Evolutionary conservation across 2,329 filamentous ascomycete species (phyloP).

Genomic region (Dothideomycetes sp.): DNA sequence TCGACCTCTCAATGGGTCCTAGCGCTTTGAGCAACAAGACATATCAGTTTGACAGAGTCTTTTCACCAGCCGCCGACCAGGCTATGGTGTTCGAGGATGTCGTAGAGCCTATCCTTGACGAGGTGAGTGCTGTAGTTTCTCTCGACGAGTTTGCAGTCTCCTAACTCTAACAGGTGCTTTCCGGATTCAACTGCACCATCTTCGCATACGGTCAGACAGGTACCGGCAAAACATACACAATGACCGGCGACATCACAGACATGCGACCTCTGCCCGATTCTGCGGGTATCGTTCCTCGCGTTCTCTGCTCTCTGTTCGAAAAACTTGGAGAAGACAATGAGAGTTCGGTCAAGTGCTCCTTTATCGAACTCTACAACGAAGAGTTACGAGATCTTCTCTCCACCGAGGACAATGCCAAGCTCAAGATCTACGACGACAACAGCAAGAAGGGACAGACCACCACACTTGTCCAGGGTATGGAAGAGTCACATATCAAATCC

Average conservation of each 20-base stretch:
- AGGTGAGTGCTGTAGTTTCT: constrained; percentile 47
- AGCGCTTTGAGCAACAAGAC: constrained; percentile 91
- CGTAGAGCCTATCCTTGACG: constrained; percentile 82
- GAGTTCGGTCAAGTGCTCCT: constrained; percentile 91
- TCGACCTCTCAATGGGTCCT: constrained; percentile 86
- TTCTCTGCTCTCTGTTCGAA: constrained; percentile 75
- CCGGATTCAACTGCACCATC: constrained; percentile 95
- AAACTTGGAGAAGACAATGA: constrained; percentile 74
- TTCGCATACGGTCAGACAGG: constrained; percentile 98
- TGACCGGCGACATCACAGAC: constrained; percentile 95
- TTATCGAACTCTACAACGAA: constrained; percentile 98
- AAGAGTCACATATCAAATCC: constrained; percentile 83
- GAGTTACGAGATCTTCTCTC: constrained; percentile 86
- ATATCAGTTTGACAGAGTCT: constrained; percentile 95
- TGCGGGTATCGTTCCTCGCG: constrained; percentile 90
- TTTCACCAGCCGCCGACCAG: constrained; percentile 90
- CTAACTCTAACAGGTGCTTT: constrained; percentile 60
- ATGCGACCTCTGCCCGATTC: constrained; percentile 82
- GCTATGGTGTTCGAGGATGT: constrained; percentile 92
- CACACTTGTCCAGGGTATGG: constrained; percentile 94
- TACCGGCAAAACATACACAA: constrained; percentile 97
- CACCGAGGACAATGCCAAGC: constrained; percentile 68
- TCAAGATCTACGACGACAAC: constrained; percentile 93
- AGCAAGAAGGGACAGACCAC: constrained; percentile 74
- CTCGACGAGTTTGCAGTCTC: not conserved